phyloP scores from a whole-genome alignment of 495 filamentous ascomycete species.

The Halenospora varia region DNA sequence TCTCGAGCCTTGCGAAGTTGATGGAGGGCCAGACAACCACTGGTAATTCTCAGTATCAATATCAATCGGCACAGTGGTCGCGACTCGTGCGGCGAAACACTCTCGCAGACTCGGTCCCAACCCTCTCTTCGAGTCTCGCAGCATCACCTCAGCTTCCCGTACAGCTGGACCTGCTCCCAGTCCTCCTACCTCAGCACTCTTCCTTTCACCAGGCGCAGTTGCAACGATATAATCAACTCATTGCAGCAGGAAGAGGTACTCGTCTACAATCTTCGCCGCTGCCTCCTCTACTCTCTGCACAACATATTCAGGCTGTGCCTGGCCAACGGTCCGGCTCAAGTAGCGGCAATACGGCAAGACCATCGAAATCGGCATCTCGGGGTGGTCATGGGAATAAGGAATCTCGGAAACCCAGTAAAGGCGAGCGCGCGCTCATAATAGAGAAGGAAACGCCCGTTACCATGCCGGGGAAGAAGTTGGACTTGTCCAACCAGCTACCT shows the following conservation, averaged over 20 bases:
- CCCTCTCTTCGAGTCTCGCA: slow-evolving; percentile 17
- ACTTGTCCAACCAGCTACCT: slow-evolving; percentile 18
- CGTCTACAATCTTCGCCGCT: slow-evolving; percentile 44
- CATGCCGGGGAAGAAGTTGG: slow-evolving; percentile 45
- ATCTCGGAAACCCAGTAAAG: slow-evolving; percentile 40
- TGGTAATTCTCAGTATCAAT: slow-evolving; percentile 28
- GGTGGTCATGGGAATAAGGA: slow-evolving; percentile 58
- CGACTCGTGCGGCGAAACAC: slow-evolving; percentile 26
- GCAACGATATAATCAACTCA: slow-evolving; percentile 50
- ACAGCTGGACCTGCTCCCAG: slow-evolving; percentile 41
- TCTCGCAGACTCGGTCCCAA: slow-evolving; percentile 10
- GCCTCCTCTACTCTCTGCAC: slow-evolving; percentile 40
- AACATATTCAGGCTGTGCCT: slow-evolving; percentile 42
- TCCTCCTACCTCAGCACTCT: slow-evolving; percentile 45
- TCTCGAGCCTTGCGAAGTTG: slow-evolving; percentile 18
- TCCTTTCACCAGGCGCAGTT: slow-evolving; percentile 49
- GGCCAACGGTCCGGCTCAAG: slow-evolving; percentile 47
- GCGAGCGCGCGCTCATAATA: slow-evolving; percentile 52
- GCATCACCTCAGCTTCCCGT: slow-evolving; percentile 29
- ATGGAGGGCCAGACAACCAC: slow-evolving; percentile 27
- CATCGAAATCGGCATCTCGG: slow-evolving; percentile 34
- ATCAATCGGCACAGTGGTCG: slow-evolving; percentile 27
- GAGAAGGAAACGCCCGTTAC: slow-evolving; percentile 42
- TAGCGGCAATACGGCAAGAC: slow-evolving; percentile 39
- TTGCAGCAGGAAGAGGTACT: slow-evolving; percentile 35